Base-by-base conservation (phyloP, 108 stramenopile species). In the Pseudonitzschia pungens region DNA sequence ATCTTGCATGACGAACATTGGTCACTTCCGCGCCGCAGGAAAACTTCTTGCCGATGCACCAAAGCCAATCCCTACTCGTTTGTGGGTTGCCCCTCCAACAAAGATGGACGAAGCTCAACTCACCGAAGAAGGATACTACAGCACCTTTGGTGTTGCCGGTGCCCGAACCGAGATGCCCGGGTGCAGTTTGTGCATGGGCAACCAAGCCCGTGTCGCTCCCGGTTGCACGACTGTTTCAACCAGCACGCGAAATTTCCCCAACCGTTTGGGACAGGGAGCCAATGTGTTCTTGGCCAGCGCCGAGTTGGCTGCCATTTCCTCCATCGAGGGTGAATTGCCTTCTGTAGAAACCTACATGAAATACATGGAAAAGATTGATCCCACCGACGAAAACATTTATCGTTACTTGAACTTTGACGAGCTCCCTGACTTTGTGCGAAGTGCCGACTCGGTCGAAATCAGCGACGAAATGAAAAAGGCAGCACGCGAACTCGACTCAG, bases 41-140 rank as follows among this genome's bases (percentile, higher is more conserved):
- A 97, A 97, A 72, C 79, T 97, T 48, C 73, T 97, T 59, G 32
- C 32, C 26, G 86, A 92, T 40, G 64, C 82, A 22, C 55, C 62
- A 14, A 84, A 84, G 21, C 89, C 90, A 36, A 69, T 96, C 27
- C 95, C 95, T 63, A 97, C 97, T 55, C 85, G 88, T 44, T 84
- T 97, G 26, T 97, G 97, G 97, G 82, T 97, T 67, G 90, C 94
- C 44, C 95, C 97, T 65, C 97, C 97, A 24, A 97, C 97, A 42
- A 94, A 94, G 81, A 97, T 97, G 97, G 97, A 97, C 83, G 95
- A 94, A 77, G 92, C 94, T n/a, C 94, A 96, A 72, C 89, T 97
- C 71, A 89, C 91, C 57, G 92, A 86, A 62, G 97, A 97, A 75
- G 97, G 97, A 51, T 97, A 97, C 87, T 97, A 97, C 86, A 86